Percentiles rank a stretch among this genome's conserved stretches.
Evolutionary conservation across 495 filamentous ascomycete genomes (phyloP).

Genomic region (Lindgomyces ingoldianus): DNA sequence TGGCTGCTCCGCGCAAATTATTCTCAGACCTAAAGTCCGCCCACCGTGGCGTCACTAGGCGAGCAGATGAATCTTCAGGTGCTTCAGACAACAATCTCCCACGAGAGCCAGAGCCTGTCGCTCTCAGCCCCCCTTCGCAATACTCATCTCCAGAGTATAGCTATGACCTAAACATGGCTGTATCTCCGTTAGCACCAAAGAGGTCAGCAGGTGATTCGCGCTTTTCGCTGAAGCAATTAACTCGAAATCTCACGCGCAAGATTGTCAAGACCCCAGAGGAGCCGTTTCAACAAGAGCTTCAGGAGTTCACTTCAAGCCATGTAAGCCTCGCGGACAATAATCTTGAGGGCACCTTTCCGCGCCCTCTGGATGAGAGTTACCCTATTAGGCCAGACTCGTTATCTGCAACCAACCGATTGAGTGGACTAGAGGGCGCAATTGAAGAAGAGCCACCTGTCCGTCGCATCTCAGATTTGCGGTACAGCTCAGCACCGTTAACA

Average conservation of each 20-base stretch:
- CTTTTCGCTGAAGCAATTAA: constrained; percentile 21
- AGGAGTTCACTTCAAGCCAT: background rate
- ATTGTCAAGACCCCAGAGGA: constrained; percentile 4
- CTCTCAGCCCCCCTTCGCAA: constrained; percentile 13
- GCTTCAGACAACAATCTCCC: constrained; percentile 1
- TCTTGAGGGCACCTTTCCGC: constrained; percentile 8
- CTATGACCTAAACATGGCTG: background rate
- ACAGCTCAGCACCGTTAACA: background rate
- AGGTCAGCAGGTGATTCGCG: constrained; percentile 1
- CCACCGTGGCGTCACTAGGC: constrained; percentile 22
- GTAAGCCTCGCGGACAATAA: background rate
- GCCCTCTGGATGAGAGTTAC: constrained; percentile 18
- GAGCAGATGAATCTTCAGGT: background rate
- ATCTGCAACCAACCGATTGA: background rate
- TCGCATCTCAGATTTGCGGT: background rate
- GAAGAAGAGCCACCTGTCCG: background rate
- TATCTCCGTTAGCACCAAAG: constrained; percentile 10
- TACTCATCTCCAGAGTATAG: constrained; percentile 11
- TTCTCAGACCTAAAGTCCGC: constrained; percentile 28
- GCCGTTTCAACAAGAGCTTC: background rate
- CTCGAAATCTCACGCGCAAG: constrained; percentile 9
- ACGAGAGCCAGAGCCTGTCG: constrained; percentile 10
- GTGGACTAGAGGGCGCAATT: no score
- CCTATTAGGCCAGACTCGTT: background rate
- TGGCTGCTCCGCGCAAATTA: constrained; percentile 22